Conservation (phyloP, 192 early-diverging fungal species). For the Podila clonocystis region DNA sequence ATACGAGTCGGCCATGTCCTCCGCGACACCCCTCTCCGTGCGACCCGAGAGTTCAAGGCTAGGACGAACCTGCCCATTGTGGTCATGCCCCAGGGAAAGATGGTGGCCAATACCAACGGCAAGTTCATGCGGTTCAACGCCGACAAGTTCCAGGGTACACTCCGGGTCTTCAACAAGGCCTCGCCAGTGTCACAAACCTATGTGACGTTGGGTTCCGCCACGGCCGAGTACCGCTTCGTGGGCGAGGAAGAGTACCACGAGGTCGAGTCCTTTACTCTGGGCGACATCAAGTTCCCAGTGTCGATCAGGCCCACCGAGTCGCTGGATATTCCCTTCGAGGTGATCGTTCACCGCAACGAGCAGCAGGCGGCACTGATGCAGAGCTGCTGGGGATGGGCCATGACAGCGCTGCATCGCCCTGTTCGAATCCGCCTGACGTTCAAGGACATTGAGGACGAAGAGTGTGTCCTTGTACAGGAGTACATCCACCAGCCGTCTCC, state of each 20-base stretch:
- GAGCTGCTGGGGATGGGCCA: slow-evolving; percentile 55
- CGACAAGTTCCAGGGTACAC: slow-evolving; percentile 55
- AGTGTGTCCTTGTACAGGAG: slow-evolving; percentile 46
- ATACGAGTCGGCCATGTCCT: slow-evolving; percentile 38
- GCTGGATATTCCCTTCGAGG: slow-evolving; percentile 39
- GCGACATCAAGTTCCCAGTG: slow-evolving; percentile 42
- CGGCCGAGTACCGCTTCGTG: slow-evolving; percentile 55
- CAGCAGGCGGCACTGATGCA: slow-evolving; percentile 32
- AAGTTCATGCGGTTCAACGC: slow-evolving; percentile 35
- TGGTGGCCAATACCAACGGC: slow-evolving; percentile 49
- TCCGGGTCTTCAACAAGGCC: slow-evolving; percentile 57
- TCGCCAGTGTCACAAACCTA: slow-evolving; percentile 36
- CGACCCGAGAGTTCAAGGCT: slow-evolving; percentile 48
- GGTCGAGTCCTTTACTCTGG: slow-evolving; percentile 21
- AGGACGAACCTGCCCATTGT: slow-evolving; percentile 30
- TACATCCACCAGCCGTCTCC: slow-evolving; percentile 51
- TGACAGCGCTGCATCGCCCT: slow-evolving; percentile 54
- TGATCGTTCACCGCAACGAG: slow-evolving; percentile 43
- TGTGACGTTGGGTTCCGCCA: slow-evolving; percentile 36
- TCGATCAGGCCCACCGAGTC: slow-evolving; percentile 49
- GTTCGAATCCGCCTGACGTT: slow-evolving; percentile 54
- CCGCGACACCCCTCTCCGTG: slow-evolving; percentile 28
- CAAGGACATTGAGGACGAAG: slow-evolving; percentile 54
- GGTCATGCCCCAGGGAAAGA: slow-evolving; percentile 27
- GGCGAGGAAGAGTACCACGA: slow-evolving; percentile 54